Conservation (phyloP, 1,284 basidiomycete species). For the Pisolithus thermaeus region DNA sequence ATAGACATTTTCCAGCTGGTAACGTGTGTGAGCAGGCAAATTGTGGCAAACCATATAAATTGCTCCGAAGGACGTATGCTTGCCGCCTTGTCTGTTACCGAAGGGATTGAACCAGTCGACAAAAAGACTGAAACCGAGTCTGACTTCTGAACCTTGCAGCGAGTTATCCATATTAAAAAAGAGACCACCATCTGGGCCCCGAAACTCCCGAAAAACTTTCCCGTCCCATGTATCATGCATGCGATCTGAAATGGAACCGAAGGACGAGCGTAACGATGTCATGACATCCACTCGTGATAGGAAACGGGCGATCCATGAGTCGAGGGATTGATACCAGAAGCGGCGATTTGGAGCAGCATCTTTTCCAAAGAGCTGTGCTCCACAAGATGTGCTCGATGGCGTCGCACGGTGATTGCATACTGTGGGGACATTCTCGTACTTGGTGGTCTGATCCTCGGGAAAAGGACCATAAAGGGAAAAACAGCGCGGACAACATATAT, state of each 20-base stretch:
- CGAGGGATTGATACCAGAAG: not conserved
- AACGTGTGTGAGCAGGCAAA: conserved; percentile 23
- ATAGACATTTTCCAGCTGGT: conserved; percentile 23
- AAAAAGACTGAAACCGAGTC: conserved; percentile 21
- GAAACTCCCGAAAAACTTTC: conserved; percentile 18
- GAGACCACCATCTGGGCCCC: conserved; percentile 17
- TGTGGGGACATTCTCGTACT: not conserved
- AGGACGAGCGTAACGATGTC: not conserved
- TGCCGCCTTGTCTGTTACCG: conserved; percentile 24
- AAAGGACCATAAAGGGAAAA: not conserved
- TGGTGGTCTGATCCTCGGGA: not conserved
- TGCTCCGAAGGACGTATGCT: conserved; percentile 26
- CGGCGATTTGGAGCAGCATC: not conserved
- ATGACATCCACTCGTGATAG: not conserved
- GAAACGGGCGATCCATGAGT: not conserved
- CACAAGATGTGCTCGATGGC: not conserved
- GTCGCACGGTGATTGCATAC: not conserved
- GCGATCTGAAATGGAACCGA: not conserved
- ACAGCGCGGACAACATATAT: not conserved
- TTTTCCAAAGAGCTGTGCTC: not conserved
- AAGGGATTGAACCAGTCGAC: conserved; percentile 38
- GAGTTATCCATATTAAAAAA: conserved; percentile 5
- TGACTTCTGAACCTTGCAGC: not conserved
- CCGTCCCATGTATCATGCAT: conserved; percentile 28
- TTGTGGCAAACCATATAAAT: conserved; percentile 30